These are phyloP conservation scores for Chalciporus sphaerocephalus DNA, from an alignment of 768 basidiomycete genomes.

Conservation along the genomic window DNA sequence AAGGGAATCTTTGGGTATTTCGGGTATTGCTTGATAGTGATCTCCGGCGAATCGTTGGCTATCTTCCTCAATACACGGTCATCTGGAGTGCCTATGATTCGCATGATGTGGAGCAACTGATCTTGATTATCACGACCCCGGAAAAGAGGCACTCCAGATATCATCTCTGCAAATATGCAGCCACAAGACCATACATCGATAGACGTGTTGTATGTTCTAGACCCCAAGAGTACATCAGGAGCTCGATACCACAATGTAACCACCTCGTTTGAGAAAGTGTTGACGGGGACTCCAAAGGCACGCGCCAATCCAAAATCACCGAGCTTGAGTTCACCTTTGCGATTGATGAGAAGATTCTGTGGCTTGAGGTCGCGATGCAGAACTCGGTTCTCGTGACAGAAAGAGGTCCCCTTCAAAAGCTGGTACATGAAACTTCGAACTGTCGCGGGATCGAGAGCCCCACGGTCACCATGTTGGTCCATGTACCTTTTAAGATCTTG, in stretches of 20 bases:
- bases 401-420: constrained; percentile 92
- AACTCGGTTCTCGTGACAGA: constrained; percentile 98
- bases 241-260: constrained; percentile 99
- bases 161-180: constrained; percentile 99
- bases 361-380: constrained; percentile 97
- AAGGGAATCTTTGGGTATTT: constrained; percentile 83
- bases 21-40: constrained; percentile 78
- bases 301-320: constrained; percentile 97
- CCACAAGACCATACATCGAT: constrained; percentile 99
- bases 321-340: constrained; percentile 93
- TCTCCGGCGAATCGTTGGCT: constrained; percentile 87
- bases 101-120: constrained; percentile 96
- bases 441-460: constrained; percentile 84
- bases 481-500: constrained; percentile 99
- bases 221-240: constrained; percentile 95
- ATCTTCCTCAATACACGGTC: constrained; percentile 87
- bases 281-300: constrained; percentile 97
- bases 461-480: constrained; percentile 96
- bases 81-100: constrained; percentile 92
- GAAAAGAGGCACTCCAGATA: constrained; percentile 94
- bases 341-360: constrained; percentile 95
- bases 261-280: constrained; percentile 98
- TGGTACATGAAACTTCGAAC: constrained; percentile 98
- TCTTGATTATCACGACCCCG: constrained; percentile 96
- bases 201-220: constrained; percentile 94